Evolutionary conservation across 257 asterid genomes (phyloP).

Genomic region (Fraxinus cuspidata): DNA sequence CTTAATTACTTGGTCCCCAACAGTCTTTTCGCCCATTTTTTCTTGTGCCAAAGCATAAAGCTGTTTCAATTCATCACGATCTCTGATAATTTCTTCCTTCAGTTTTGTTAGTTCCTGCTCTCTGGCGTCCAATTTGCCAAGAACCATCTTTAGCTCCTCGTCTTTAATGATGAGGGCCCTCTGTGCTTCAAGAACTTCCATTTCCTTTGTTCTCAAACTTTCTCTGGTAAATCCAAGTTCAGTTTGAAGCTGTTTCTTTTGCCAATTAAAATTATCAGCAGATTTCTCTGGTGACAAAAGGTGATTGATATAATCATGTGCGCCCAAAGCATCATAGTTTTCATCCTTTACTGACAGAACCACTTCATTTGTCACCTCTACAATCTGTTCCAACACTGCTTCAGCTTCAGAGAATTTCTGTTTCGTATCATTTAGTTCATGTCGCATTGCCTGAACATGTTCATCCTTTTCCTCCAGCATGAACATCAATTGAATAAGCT

Average conservation of each 20-base stretch:
- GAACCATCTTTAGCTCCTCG: slow-evolving; percentile 57
- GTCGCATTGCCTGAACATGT: slow-evolving; percentile 50
- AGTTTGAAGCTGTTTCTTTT: slow-evolving; percentile 55
- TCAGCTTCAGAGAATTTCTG: slow-evolving; percentile 67
- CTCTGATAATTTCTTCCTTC: slow-evolving; percentile 48
- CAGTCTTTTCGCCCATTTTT: slow-evolving; percentile 49
- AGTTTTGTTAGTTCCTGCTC: slow-evolving; percentile 60
- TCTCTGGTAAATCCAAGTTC: slow-evolving; percentile 64
- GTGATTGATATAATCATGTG: slow-evolving; percentile 26
- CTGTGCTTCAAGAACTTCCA: slow-evolving; percentile 61
- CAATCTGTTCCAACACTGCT: slow-evolving; percentile 57
- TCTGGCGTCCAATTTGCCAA: slow-evolving; percentile 44
- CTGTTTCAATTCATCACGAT: slow-evolving; percentile 45
- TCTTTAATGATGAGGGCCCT: slow-evolving; percentile 62
- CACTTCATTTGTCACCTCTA: slow-evolving; percentile 60
- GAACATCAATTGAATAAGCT: slow-evolving; percentile 50
- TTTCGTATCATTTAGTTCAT: slow-evolving; percentile 48
- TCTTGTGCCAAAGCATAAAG: slow-evolving; percentile 61
- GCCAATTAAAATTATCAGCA: slow-evolving; percentile 42
- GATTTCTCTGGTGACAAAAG: slow-evolving; percentile 22
- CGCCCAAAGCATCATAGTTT: slow-evolving; percentile 22
- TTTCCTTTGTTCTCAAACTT: slow-evolving; percentile 63
- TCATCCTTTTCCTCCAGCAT: slow-evolving; percentile 68
- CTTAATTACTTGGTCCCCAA: slow-evolving; percentile 49
- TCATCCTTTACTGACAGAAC: slow-evolving; percentile 47